Evolutionary conservation across 495 filamentous ascomycete genomes (phyloP).

Genomic region (Bombardia bombarda): DNA sequence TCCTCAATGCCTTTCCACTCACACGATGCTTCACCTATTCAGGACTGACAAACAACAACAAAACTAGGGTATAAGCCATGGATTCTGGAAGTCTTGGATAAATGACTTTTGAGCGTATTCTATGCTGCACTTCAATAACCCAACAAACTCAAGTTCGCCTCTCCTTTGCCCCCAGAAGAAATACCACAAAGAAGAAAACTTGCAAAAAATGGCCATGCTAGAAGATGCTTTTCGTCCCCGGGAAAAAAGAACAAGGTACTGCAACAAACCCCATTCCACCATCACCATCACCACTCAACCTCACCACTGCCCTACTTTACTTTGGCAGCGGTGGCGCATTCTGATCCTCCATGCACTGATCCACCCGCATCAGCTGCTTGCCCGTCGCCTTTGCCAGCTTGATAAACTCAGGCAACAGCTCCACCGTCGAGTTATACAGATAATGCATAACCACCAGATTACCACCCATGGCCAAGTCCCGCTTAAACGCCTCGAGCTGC

Average conservation of each 20-base stretch:
- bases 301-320: neutral
- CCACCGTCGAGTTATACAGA: slow-evolving; percentile 58
- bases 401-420: slow-evolving; percentile 62
- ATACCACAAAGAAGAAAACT: too few relatives aligned
- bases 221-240: too few relatives aligned
- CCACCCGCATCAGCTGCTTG: slow-evolving; percentile 66
- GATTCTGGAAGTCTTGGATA: too few relatives aligned
- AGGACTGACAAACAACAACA: too few relatives aligned
- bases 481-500: slow-evolving; percentile 67
- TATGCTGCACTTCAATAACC: too few relatives aligned
- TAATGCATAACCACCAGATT: slow-evolving; percentile 76
- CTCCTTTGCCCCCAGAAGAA: too few relatives aligned
- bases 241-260: neutral
- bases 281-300: neutral
- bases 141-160: too few relatives aligned
- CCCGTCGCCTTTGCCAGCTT: slow-evolving; percentile 56
- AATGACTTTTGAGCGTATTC: too few relatives aligned
- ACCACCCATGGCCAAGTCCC: slow-evolving; percentile 57
- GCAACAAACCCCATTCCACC: neutral
- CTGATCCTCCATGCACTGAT: slow-evolving; percentile 71
- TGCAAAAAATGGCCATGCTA: too few relatives aligned
- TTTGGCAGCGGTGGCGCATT: slow-evolving; percentile 47
- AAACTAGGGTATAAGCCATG: too few relatives aligned
- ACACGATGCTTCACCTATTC: too few relatives aligned
- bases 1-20: too few relatives aligned